A percentile compares a stretch with the other conserved stretches of the same genome.
phyloP scores from a whole-genome alignment of 192 early-diverging fungal species.

The Coemansia sp. region DNA sequence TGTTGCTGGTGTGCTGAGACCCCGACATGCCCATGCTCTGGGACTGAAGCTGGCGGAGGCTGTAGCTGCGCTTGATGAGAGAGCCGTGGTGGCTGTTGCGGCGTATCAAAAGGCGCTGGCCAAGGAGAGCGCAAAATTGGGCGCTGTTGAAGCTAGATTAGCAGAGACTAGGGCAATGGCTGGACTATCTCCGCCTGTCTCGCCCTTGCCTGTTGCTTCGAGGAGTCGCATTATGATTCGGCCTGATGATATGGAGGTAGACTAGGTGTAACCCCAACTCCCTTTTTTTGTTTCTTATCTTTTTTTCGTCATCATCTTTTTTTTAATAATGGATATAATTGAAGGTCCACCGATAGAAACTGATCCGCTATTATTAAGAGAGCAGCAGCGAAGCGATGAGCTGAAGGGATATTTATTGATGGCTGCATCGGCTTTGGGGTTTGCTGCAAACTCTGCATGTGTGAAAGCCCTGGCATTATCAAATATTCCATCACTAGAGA shows the following conservation, averaged over 20 bases:
- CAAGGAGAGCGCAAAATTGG: constrained; percentile 43
- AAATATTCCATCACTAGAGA: constrained; percentile 66
- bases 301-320: not conserved
- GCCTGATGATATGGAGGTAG: constrained; percentile 7
- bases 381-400: constrained; percentile 31
- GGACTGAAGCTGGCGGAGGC: not conserved
- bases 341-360: constrained; percentile 1
- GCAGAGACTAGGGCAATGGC: constrained; percentile 19
- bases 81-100: constrained; percentile 11
- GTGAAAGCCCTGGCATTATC: constrained; percentile 67
- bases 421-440: constrained; percentile 71
- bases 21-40: constrained; percentile 49
- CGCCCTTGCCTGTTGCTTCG: not conserved
- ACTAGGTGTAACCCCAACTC: not conserved
- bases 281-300: not conserved
- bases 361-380: not conserved
- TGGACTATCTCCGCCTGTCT: constrained; percentile 6
- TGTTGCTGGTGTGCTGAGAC: constrained; percentile 41
- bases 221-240: not conserved
- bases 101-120: constrained; percentile 48
- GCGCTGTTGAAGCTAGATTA: constrained; percentile 48
- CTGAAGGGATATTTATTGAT: constrained; percentile 56
- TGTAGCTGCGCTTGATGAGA: not conserved
- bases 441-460: constrained; percentile 71
- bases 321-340: not conserved